These are phyloP conservation scores for Apophysomyces trapeziformis DNA, from an alignment of 371 early-diverging fungal species.

Conservation along the genomic window DNA sequence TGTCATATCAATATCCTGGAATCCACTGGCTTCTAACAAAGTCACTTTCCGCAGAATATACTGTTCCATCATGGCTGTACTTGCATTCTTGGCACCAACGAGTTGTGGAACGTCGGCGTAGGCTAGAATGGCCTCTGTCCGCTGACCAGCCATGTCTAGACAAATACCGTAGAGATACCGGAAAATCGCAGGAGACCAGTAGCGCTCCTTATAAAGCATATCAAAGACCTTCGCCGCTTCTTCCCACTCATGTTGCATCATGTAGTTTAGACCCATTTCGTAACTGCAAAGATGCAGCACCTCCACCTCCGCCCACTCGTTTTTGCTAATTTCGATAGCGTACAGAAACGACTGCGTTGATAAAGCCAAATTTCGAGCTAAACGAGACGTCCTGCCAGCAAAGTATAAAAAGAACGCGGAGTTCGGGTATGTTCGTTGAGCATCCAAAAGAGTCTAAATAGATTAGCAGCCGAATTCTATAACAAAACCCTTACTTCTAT, in stretches of 20 bases:
- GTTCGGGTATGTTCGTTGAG: constrained; percentile 61
- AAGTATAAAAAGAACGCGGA: constrained; percentile 70
- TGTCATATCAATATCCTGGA: constrained; percentile 57
- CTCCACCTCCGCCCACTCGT: constrained; percentile 59
- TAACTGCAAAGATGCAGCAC: constrained; percentile 57
- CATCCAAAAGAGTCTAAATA: constrained; percentile 54
- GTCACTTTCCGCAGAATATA: constrained; percentile 60
- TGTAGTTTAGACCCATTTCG: constrained; percentile 63
- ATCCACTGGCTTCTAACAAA: constrained; percentile 56
- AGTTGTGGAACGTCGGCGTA: constrained; percentile 48
- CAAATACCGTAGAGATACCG: constrained; percentile 62
- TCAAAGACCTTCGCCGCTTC: constrained; percentile 58
- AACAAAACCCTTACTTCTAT: constrained; percentile 46
- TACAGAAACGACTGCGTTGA: constrained; percentile 55
- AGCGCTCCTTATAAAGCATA: constrained; percentile 55
- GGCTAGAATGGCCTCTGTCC: constrained; percentile 54
- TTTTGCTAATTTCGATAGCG: constrained; percentile 55
- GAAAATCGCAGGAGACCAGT: constrained; percentile 68
- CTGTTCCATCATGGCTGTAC: constrained; percentile 54
- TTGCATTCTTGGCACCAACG: constrained; percentile 50
- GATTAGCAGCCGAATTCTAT: not conserved
- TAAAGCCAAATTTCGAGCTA: constrained; percentile 51
- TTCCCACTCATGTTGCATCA: constrained; percentile 62
- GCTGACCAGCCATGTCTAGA: constrained; percentile 53
- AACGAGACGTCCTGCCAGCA: constrained; percentile 61